Evolutionary conservation across 2,329 filamentous ascomycete species (phyloP), one percentile per base, ranked within the genome.

Genomic region (Hymenoscyphus salicellus): DNA sequence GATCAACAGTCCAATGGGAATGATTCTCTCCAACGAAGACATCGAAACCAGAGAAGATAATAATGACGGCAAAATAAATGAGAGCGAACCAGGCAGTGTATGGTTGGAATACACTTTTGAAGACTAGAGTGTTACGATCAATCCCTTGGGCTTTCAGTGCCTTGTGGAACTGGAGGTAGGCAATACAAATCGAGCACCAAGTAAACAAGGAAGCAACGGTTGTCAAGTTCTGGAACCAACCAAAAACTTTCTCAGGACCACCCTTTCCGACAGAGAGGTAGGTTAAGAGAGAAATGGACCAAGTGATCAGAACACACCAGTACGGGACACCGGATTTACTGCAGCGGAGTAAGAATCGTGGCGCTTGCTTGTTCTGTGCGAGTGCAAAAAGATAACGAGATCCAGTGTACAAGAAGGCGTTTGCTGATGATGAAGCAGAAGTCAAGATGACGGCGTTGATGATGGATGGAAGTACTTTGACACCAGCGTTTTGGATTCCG

Each of bases 391-490:
- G 58, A 38, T 68, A 68, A 58, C 69, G 69, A 43, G 66, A 66
- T 49, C 66, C 68, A 5, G 64, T 68, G 52, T 70, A 71, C 57
- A 71, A 55, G 63, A 68, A 69, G 28, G 66, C 64, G 49, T 71
- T 71, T 0, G 85, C 87, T 0, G 88, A 83, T 0, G 88, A 91
- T 76, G 86, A 88, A 0, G 88, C 89, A 0, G 87, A 90, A 0
- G 87, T 90, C 70, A 92, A 82, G 71, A 93, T 88, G 43, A 92
- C 82, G 36, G 89, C 89, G 75, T 93, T 93, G 77, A 93, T 88
- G 63, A 93, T 84, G 8, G 85, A 86, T 0, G 89, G 88, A 6
- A 93, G 84, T 5, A 83, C 88, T 4, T 80, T 81, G 64, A 93
- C 87, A 0, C 88, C 86, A 1, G 89, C 89, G 30, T 85, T 84